Evolutionary conservation across 768 basidiomycete species (phyloP), one percentile per base, ranked within the genome.

Genomic region (Leccinum uliginosum): DNA sequence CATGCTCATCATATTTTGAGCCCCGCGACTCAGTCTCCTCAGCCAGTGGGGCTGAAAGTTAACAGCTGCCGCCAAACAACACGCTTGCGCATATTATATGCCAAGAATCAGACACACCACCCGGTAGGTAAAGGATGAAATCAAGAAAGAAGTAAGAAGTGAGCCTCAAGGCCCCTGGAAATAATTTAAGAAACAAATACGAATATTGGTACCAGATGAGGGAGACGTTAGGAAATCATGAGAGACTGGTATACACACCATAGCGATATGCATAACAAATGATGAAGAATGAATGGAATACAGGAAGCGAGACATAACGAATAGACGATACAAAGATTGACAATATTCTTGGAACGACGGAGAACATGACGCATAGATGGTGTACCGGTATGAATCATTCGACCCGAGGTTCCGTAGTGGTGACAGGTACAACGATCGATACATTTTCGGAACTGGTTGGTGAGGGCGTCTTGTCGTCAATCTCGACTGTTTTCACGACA

Each of bases 401-500:
- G 27, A n/a, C 2, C 19, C 27, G 56, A 38, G 35, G 35, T n/a
- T 38, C 35, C 35, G 8, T 9, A n/a, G 17, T n/a, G 17, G 35
- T n/a, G 9, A 38, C 35, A 7, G 53, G 57, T 21, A 64, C 62
- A 11, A 29, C 40, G 17, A 55, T 47, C 10, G 65, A 64, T 24
- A 54, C 14, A 11, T 27, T 53, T 17, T 57, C 56, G 48, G 45
- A 32, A 46, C 29, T 55, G 17, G 47, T 23, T 23, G 56, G 43
- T 10, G 45, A 40, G 5, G 24, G 51, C 1, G 53, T 66, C 14
- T 70, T 66, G 14, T 32, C 53, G 14, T 61, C 70, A 30, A 70
- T 60, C 14, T 70, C 61, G 21, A 70, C 59, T 10, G 64, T 70
- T 49, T 70, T 71, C 44, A 71, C 64, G 1, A 70, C 61, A 10